Conservation (phyloP, 345 rosid genomes). For the Cardamine chenopodiifolia region DNA sequence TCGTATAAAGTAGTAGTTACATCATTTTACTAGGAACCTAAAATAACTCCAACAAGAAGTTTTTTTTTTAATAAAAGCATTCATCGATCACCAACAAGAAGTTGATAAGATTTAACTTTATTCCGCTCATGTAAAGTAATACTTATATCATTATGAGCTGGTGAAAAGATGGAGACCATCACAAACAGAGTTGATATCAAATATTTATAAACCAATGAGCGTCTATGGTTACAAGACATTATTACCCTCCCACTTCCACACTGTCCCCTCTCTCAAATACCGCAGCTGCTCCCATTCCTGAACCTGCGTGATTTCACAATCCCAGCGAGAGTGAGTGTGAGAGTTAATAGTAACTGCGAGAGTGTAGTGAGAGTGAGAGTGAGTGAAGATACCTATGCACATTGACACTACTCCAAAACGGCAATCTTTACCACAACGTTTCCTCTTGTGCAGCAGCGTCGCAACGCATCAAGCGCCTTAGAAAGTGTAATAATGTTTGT, state of each 20-base stretch:
- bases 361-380: too few species aligned
- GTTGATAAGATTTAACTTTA: neutral
- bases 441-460: slow-evolving; percentile 92
- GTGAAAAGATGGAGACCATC: neutral
- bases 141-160: neutral
- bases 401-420: slow-evolving; percentile 89
- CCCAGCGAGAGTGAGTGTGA: slow-evolving; percentile 5
- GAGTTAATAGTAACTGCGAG: neutral
- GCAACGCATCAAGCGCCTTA: slow-evolving; percentile 93
- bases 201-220: neutral
- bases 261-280: slow-evolving; percentile 83
- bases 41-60: neutral
- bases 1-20: too few species aligned
- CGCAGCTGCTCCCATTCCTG: slow-evolving; percentile 98
- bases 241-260: slow-evolving; percentile 41
- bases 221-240: neutral
- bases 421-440: slow-evolving; percentile 78
- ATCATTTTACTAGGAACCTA: too few species aligned
- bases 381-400: slow-evolving; percentile 54
- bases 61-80: too few species aligned
- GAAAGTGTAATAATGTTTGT: neutral
- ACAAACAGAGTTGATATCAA: neutral
- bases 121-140: neutral
- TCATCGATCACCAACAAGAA: too few species aligned
- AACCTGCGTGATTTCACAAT: slow-evolving; percentile 53